Evolutionary conservation across 192 early-diverging fungal genomes (phyloP), one percentile per base, ranked within the genome.

Genomic region (Helicostylum pulchrum): DNA sequence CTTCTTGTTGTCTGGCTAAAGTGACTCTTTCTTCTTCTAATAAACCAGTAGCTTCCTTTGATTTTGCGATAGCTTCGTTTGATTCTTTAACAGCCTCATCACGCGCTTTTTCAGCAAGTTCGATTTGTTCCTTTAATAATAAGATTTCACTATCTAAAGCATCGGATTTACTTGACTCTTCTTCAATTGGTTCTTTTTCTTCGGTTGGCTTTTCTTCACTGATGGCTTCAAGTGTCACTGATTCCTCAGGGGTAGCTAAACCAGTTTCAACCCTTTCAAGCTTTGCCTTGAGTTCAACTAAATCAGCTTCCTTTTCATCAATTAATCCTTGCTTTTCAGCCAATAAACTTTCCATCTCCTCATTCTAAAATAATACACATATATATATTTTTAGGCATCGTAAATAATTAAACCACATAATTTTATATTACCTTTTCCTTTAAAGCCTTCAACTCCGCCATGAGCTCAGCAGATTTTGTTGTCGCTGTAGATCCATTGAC

Each of bases 1-100:
- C 53, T 49, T 63, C 68, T 43, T 63, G 61, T 43, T 49, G 43
- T 7, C 61, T 34, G 2, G 57, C 0, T 8, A 66, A 26, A 19
- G 34, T 31, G 7, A n/a, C 39, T 36, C 56, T 54, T 23, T 58
- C 71, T 50, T 64, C 55, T n/a, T 73, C 66, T 21, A 55, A 61
- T 9, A 49, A 21, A 56, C 32, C 5, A n/a, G 43, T 58, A 39
- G 30, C n/a, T 45, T 59, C 50, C 42, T 53, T 47, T 7, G 36
- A 14, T 44, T 67, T 34, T n/a, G 30, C 26, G 8, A 58, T 20
- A n/a, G 62, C 51, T 30, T 61, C 49, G 8, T 6, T 44, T 4
- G 55, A 34, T 30, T 55, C 52, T 14, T 62, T 23, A 10, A 63
- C 45, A 21, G 34, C n/a, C 20, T 62, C 44, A 7, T 23, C 43